A percentile compares a stretch with the other conserved stretches of the same genome.
Conservation (phyloP, 2,329 filamentous ascomycete species). For the Aspergillus tanneri region DNA sequence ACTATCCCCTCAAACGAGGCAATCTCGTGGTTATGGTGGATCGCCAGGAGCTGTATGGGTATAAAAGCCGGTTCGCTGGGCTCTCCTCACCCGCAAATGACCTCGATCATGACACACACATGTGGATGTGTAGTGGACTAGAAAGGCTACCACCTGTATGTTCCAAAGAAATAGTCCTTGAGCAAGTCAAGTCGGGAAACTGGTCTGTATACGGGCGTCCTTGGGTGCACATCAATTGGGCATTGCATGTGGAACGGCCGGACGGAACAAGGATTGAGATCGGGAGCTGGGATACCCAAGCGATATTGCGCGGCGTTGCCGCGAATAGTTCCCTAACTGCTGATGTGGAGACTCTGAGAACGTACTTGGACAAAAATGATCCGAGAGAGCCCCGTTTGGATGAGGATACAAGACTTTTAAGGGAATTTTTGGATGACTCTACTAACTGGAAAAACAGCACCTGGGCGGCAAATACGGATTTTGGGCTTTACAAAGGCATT, state of each 20-base stretch:
- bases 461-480: conserved; percentile 5
- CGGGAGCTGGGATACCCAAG: too few relatives aligned
- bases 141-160: not conserved
- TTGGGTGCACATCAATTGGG: too few relatives aligned
- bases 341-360: too few relatives aligned
- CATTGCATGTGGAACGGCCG: too few relatives aligned
- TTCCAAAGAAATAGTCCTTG: not conserved
- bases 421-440: conserved; percentile 1
- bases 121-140: not conserved
- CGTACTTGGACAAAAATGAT: not conserved
- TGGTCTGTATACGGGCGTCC: not conserved
- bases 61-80: not conserved
- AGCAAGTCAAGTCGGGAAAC: not conserved
- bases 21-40: not conserved
- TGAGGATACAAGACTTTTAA: too few relatives aligned
- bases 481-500: not conserved
- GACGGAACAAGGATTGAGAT: too few relatives aligned
- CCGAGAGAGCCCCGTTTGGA: not conserved
- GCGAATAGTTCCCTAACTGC: too few relatives aligned
- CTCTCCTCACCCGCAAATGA: not conserved
- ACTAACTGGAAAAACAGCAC: conserved; percentile 3
- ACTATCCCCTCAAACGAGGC: not conserved
- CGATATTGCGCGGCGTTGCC: too few relatives aligned
- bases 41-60: not conserved
- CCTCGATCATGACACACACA: not conserved